Evolutionary conservation across 1,284 basidiomycete genomes (phyloP).

Genomic region (Bothia castanella): DNA sequence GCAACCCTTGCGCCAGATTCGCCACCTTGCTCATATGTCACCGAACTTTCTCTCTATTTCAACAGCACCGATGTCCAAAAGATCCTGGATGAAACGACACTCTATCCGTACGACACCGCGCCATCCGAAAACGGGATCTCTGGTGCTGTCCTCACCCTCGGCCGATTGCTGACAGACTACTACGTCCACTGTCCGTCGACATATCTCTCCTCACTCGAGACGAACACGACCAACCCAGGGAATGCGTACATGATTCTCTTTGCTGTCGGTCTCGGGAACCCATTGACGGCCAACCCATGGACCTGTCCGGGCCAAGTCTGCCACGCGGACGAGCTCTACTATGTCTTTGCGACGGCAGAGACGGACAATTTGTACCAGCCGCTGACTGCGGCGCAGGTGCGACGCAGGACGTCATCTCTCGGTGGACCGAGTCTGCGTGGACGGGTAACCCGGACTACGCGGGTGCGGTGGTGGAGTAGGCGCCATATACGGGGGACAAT

Average conservation of each 20-base stretch:
- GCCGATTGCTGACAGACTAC: neutral
- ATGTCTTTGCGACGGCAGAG: too few species aligned
- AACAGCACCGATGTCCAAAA: neutral
- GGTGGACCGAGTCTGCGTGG: conserved; percentile 13
- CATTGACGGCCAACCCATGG: conserved; percentile 2
- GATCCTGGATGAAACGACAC: conserved; percentile 5
- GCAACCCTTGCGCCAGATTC: conserved; percentile 1
- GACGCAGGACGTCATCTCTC: conserved; percentile 7
- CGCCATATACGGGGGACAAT: too few species aligned
- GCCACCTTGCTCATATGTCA: conserved; percentile 1
- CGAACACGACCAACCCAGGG: too few species aligned
- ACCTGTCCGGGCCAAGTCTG: conserved; percentile 7
- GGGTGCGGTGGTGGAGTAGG: conserved; percentile 2
- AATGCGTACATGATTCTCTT: conserved; percentile 10
- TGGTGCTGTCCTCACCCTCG: conserved; percentile 1
- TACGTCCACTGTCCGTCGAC: too few species aligned
- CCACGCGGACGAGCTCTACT: too few species aligned
- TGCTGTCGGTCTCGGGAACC: neutral
- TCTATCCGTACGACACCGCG: conserved; percentile 8
- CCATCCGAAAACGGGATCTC: conserved; percentile 1
- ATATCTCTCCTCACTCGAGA: too few species aligned
- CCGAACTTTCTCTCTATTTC: neutral
- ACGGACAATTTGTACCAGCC: too few species aligned
- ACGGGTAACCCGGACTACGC: conserved; percentile 10
- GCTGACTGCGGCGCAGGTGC: conserved; percentile 3